Percentiles rank a stretch among this genome's conserved stretches.
Evolutionary conservation across 2,329 filamentous ascomycete genomes (phyloP).

Genomic region (Talaromyces sp.): DNA sequence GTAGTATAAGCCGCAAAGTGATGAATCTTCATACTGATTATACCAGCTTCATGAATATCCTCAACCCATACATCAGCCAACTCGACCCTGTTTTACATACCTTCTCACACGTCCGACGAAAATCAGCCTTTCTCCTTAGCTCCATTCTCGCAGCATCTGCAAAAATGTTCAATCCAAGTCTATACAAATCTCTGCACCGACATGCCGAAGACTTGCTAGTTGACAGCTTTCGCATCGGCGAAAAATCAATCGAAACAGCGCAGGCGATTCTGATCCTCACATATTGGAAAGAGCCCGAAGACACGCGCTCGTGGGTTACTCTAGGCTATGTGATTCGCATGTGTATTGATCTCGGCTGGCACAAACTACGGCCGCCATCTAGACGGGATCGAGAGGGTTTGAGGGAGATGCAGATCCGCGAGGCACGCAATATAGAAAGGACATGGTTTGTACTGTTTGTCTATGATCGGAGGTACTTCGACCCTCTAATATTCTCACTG

Average conservation of each 20-base stretch:
- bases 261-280: conserved; percentile 31
- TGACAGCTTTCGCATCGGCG: conserved; percentile 25
- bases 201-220: conserved; percentile 25
- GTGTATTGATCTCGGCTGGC: conserved; percentile 26
- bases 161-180: conserved; percentile 30
- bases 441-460: conserved; percentile 36
- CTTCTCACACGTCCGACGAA: conserved; percentile 28
- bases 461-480: conserved; percentile 32
- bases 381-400: not conserved
- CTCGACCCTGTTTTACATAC: conserved; percentile 34
- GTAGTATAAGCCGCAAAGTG: conserved; percentile 8
- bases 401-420: conserved; percentile 15
- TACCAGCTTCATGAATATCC: conserved; percentile 30
- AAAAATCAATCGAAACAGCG: conserved; percentile 32
- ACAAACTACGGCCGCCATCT: not conserved
- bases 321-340: conserved; percentile 37
- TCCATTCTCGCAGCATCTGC: conserved; percentile 28
- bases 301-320: conserved; percentile 34
- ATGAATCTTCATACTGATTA: not conserved
- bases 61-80: conserved; percentile 38
- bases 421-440: conserved; percentile 29
- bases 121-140: conserved; percentile 32
- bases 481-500: too few species aligned
- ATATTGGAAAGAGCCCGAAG: conserved; percentile 39
- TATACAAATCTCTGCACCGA: conserved; percentile 22